Percentiles rank a stretch among this genome's conserved stretches.
phyloP scores from a whole-genome alignment of 1,284 basidiomycete species.

The Leccinum pallidistipes region DNA sequence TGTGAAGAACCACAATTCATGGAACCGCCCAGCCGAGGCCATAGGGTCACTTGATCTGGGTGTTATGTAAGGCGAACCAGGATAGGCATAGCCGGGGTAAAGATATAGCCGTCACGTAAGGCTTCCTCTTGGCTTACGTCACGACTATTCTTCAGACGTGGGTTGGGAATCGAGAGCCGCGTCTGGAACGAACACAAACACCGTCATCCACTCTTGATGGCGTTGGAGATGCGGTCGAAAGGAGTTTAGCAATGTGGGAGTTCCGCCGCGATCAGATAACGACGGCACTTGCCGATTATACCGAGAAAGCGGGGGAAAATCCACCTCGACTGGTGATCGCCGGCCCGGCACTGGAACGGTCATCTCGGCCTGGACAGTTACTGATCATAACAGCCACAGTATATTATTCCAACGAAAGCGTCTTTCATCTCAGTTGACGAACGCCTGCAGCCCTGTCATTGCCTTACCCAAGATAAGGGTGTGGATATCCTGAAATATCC shows the following conservation, averaged over 20 bases:
- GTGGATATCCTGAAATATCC: constrained; percentile 68
- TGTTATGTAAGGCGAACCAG: neutral
- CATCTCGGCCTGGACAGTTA: neutral
- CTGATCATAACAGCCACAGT: neutral
- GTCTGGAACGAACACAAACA: neutral
- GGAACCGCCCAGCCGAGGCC: neutral
- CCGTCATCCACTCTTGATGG: neutral
- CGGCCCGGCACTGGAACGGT: neutral
- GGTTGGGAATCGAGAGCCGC: neutral
- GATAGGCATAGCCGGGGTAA: neutral
- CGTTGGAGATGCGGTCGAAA: neutral
- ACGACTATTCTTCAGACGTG: neutral
- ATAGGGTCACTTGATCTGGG: neutral
- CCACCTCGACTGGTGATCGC: constrained; percentile 1
- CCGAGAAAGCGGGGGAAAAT: neutral
- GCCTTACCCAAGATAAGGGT: constrained; percentile 90
- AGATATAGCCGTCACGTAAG: no score
- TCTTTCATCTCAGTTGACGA: constrained; percentile 49
- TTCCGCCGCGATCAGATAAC: neutral
- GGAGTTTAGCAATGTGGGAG: constrained; percentile 3
- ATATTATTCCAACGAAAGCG: neutral
- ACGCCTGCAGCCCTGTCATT: constrained; percentile 85
- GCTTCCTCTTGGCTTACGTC: neutral
- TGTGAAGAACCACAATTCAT: neutral
- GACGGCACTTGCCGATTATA: neutral